A percentile compares a stretch with the other conserved stretches of the same genome.
Conservation (phyloP, 805 yeast genomes). For the Alloascoidea africana region DNA sequence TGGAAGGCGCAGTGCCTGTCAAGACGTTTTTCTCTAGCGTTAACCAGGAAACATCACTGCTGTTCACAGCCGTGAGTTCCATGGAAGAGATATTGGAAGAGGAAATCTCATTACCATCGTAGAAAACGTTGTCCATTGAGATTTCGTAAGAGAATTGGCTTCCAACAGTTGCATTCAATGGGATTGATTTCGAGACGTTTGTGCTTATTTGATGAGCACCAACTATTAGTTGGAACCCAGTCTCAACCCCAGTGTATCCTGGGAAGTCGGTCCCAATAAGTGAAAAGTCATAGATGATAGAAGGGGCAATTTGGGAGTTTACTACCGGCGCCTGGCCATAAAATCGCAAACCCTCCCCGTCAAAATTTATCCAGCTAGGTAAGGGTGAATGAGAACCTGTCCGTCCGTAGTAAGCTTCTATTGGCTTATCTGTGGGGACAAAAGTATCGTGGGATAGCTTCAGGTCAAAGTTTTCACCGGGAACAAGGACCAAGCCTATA, state of each 20-base stretch:
- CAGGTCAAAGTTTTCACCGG: conserved; percentile 53
- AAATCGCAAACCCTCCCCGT: conserved; percentile 45
- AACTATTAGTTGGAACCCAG: conserved; percentile 55
- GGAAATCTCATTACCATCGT: conserved; percentile 42
- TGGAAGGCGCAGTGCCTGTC: conserved; percentile 3
- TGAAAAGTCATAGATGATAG: conserved; percentile 49
- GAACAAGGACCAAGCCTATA: conserved; percentile 56
- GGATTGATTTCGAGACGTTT: conserved; percentile 35
- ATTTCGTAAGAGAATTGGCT: conserved; percentile 35
- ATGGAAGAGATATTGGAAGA: conserved; percentile 39
- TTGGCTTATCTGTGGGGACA: conserved; percentile 15
- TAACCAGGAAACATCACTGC: conserved; percentile 30
- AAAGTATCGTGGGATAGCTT: conserved; percentile 52
- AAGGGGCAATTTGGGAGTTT: conserved; percentile 81
- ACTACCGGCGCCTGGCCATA: conserved; percentile 82
- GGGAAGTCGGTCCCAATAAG: conserved; percentile 67
- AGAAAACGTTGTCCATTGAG: conserved; percentile 46
- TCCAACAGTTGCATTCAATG: conserved; percentile 55
- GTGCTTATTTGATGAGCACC: conserved; percentile 84
- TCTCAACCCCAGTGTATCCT: conserved; percentile 60
- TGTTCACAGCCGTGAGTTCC: conserved; percentile 36
- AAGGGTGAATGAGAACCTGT: conserved; percentile 74
- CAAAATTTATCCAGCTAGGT: conserved; percentile 80
- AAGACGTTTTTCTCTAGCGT: conserved; percentile 40
- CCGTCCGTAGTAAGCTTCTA: conserved; percentile 48